A percentile compares a stretch with the other conserved stretches of the same genome.
phyloP scores from a whole-genome alignment of 2,329 filamentous ascomycete species.

The Arthrinium phaeospermum region DNA sequence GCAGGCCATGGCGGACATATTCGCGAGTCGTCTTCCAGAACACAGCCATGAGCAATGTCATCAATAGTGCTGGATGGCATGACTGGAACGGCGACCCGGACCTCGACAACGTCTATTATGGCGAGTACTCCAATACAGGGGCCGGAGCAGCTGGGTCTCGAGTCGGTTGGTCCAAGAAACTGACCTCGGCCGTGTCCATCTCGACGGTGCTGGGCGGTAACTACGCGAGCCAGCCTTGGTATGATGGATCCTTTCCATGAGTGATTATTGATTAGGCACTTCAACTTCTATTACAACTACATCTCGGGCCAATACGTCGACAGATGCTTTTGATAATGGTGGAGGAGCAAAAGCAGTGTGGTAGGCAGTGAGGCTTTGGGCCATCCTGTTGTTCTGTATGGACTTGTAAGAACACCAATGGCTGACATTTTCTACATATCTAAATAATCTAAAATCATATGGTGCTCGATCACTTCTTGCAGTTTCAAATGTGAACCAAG shows the following conservation, averaged over 20 bases:
- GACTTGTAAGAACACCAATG: background rate
- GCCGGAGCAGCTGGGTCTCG: slow-evolving; percentile 60
- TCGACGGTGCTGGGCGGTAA: slow-evolving; percentile 33
- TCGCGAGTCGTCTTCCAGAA: slow-evolving; percentile 55
- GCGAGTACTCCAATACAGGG: slow-evolving; percentile 65
- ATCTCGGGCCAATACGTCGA: too few relatives aligned
- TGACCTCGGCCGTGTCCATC: slow-evolving; percentile 43
- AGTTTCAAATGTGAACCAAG: background rate
- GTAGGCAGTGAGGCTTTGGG: background rate
- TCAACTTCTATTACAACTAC: background rate
- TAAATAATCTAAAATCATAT: background rate
- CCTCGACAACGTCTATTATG: slow-evolving; percentile 59
- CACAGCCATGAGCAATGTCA: slow-evolving; percentile 56
- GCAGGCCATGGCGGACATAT: slow-evolving; percentile 53
- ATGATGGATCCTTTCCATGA: slow-evolving; percentile 27
- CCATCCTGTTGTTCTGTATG: background rate
- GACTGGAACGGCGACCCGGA: slow-evolving; percentile 58
- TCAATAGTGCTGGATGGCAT: slow-evolving; percentile 65
- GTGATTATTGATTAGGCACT: background rate
- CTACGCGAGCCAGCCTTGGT: slow-evolving; percentile 30
- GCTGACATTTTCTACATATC: background rate
- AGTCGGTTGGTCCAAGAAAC: slow-evolving; percentile 48
- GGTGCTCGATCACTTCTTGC: background rate
- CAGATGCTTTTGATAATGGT: background rate
- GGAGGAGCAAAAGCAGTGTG: background rate